These are phyloP conservation scores for Chaetomium tenue DNA, from an alignment of 495 filamentous ascomycete genomes.

Conservation along the genomic window DNA sequence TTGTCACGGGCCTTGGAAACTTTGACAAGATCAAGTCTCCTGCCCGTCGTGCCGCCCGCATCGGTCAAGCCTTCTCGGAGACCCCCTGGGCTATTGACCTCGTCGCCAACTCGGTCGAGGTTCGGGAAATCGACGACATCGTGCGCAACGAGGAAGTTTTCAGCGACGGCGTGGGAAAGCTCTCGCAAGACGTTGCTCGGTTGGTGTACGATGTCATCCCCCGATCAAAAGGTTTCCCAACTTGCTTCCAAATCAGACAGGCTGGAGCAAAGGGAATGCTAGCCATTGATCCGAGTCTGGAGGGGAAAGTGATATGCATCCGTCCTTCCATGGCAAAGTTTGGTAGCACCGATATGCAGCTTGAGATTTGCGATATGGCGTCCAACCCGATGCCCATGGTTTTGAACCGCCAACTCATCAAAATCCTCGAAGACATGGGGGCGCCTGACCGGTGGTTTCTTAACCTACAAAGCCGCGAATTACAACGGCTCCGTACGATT, in stretches of 20 bases:
- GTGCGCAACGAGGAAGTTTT: slow-evolving; percentile 55
- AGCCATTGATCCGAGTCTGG: slow-evolving; percentile 59
- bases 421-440: slow-evolving; percentile 73
- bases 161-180: slow-evolving; percentile 75
- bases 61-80: slow-evolving; percentile 81
- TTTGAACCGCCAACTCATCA: slow-evolving; percentile 75
- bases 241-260: slow-evolving; percentile 69
- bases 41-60: slow-evolving; percentile 74
- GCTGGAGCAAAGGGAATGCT: slow-evolving; percentile 72
- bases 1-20: slow-evolving; percentile 64
- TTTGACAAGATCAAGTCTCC: slow-evolving; percentile 63
- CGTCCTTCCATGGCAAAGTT: slow-evolving; percentile 81
- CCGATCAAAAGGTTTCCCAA: slow-evolving; percentile 48
- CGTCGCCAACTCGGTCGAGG: slow-evolving; percentile 34
- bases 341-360: slow-evolving; percentile 49
- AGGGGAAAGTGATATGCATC: slow-evolving; percentile 55
- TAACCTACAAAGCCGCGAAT: slow-evolving; percentile 55
- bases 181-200: slow-evolving; percentile 58
- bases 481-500: slow-evolving; percentile 56
- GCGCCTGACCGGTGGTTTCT: slow-evolving; percentile 58
- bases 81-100: slow-evolving; percentile 57
- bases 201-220: slow-evolving; percentile 51
- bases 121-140: slow-evolving; percentile 46
- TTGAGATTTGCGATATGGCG: slow-evolving; percentile 74
- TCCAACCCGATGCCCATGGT: slow-evolving; percentile 63